A percentile compares a stretch with the other conserved stretches of the same genome.
phyloP scores from a whole-genome alignment of 768 basidiomycete genomes.

The Rhodotorula paludigena region DNA sequence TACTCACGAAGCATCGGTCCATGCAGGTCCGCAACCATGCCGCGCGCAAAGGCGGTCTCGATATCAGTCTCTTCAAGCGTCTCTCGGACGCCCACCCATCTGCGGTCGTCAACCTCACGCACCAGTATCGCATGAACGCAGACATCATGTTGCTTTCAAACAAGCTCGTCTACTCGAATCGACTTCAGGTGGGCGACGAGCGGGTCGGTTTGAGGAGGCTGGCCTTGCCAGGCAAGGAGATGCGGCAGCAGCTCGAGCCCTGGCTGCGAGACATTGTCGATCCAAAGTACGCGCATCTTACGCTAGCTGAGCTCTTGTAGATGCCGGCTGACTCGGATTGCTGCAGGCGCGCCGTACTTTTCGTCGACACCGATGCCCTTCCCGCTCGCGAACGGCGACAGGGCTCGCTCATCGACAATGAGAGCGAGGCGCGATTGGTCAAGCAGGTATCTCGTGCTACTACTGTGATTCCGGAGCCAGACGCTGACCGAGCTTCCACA shows the following conservation, averaged over 20 bases:
- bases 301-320: neutral
- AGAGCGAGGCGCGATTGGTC: constrained; percentile 60
- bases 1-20: neutral
- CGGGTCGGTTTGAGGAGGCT: constrained; percentile 62
- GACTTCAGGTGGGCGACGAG: constrained; percentile 71
- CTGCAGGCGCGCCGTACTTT: constrained; percentile 73
- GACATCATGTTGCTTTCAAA: constrained; percentile 93
- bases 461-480: neutral
- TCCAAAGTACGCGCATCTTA: constrained; percentile 1
- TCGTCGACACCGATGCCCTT: constrained; percentile 83
- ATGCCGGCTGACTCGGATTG: neutral
- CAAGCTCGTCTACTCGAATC: constrained; percentile 71
- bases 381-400: constrained; percentile 74
- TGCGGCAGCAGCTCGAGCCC: constrained; percentile 43
- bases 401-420: constrained; percentile 87
- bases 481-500: neutral
- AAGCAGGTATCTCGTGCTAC: constrained; percentile 44
- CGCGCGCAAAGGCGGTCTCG: constrained; percentile 79
- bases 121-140: constrained; percentile 94
- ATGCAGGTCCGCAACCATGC: constrained; percentile 68
- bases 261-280: constrained; percentile 32
- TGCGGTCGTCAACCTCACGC: constrained; percentile 74
- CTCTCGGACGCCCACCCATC: constrained; percentile 71
- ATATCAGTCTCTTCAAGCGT: constrained; percentile 79
- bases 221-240: constrained; percentile 52